A percentile compares a stretch with the other conserved stretches of the same genome.
These are phyloP conservation scores for Vigna angularis DNA, from an alignment of 306 rosid genomes.

Conservation along the genomic window DNA sequence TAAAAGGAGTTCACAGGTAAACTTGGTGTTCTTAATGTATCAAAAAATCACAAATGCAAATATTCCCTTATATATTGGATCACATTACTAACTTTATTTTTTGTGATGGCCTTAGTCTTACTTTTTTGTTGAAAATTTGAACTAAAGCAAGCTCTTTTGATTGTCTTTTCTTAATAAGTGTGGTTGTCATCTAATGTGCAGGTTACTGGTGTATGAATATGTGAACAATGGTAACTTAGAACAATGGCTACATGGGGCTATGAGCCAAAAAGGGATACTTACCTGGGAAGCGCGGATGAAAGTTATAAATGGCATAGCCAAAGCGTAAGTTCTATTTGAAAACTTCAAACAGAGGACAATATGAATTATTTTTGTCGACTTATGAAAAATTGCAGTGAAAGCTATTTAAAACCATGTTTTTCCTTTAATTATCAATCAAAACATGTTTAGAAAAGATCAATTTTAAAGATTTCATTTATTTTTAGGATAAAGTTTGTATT, in stretches of 20 bases:
- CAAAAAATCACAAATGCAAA: constrained; percentile 4
- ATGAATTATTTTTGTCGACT: not conserved
- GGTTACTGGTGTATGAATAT: constrained; percentile 95
- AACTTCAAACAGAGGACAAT: not conserved
- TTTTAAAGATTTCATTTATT: too few species aligned
- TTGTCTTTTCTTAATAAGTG: constrained; percentile 1
- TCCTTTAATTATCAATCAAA: not conserved
- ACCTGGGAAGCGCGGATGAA: constrained; percentile 97
- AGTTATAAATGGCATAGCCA: constrained; percentile 88
- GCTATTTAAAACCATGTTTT: too few species aligned
- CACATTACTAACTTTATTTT: constrained; percentile 5
- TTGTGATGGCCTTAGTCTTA: not conserved
- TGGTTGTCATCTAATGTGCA: constrained; percentile 42
- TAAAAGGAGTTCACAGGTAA: constrained; percentile 95
- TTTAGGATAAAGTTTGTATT: too few species aligned
- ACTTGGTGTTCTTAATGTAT: constrained; percentile 20
- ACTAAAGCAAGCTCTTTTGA: not conserved
- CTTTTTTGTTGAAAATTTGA: not conserved
- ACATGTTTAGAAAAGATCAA: too few species aligned
- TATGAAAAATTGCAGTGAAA: constrained; percentile 9
- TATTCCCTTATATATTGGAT: not conserved
- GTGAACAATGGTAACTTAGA: constrained; percentile 97
- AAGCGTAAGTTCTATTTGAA: constrained; percentile 77
- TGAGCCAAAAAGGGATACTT: constrained; percentile 75
- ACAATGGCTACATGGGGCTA: constrained; percentile 93